phyloP scores from a whole-genome alignment of 768 basidiomycete genomes.

The Macrolepiota fuliginosa region DNA sequence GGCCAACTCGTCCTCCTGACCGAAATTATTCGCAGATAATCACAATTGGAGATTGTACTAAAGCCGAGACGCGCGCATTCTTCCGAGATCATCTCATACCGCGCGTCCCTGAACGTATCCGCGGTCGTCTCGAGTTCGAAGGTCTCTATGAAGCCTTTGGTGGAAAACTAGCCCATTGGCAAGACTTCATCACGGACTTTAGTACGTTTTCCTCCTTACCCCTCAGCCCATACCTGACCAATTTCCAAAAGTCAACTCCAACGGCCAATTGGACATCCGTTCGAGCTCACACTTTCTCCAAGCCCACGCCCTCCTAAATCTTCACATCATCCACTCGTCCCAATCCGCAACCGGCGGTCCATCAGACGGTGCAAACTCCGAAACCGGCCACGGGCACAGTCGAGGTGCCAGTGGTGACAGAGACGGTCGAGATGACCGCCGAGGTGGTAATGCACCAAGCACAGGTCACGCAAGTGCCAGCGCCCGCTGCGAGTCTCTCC shows the following conservation, averaged over 20 bases:
- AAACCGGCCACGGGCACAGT: conserved; percentile 14
- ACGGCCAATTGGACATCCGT: conserved; percentile 52
- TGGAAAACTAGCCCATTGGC: conserved; percentile 81
- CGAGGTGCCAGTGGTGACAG: conserved; percentile 7
- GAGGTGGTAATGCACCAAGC: conserved; percentile 24
- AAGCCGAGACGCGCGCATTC: conserved; percentile 64
- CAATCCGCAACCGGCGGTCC: conserved; percentile 43
- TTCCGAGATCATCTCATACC: conserved; percentile 64
- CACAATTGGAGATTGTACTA: conserved; percentile 78
- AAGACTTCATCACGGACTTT: conserved; percentile 76
- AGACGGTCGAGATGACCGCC: not conserved
- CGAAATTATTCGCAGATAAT: conserved; percentile 47
- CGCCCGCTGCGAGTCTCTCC: conserved; percentile 44
- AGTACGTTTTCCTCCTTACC: conserved; percentile 33
- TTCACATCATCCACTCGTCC: conserved; percentile 84
- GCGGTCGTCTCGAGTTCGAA: conserved; percentile 61
- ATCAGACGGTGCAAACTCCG: conserved; percentile 20
- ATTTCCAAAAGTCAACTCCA: conserved; percentile 58
- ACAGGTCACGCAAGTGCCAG: conserved; percentile 30
- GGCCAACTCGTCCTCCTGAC: conserved; percentile 21
- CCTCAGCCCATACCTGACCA: not conserved
- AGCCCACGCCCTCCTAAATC: conserved; percentile 78
- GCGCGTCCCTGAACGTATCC: conserved; percentile 65
- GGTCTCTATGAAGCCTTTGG: conserved; percentile 76
- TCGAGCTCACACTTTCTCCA: conserved; percentile 78